Conservation (phyloP, 345 rosid species). For the Aquilaria sinensis region DNA sequence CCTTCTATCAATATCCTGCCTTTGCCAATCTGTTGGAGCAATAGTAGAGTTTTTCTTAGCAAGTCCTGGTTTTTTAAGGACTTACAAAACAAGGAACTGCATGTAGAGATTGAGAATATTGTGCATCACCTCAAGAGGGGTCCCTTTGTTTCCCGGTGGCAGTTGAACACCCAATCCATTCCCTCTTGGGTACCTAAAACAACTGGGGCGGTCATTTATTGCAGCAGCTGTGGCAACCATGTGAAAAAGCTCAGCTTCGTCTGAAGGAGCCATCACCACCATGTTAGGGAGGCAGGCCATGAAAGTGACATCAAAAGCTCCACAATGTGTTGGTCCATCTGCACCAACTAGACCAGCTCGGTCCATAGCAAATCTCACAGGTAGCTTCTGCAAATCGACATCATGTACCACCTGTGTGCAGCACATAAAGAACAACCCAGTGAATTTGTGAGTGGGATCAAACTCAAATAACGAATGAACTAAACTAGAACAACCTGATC, state of each 20-base stretch:
- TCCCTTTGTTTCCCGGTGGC: slow-evolving; percentile 83
- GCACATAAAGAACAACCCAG: not conserved
- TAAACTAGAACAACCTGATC: not conserved
- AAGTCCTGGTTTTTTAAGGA: too few species aligned
- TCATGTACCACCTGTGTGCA: slow-evolving; percentile 79
- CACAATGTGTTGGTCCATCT: slow-evolving; percentile 98
- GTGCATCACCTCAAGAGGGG: slow-evolving; percentile 62
- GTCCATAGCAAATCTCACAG: slow-evolving; percentile 97
- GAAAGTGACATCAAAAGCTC: slow-evolving; percentile 87
- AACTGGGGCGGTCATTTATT: slow-evolving; percentile 89
- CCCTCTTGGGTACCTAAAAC: slow-evolving; percentile 96
- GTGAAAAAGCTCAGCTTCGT: slow-evolving; percentile 95
- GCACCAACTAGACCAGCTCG: slow-evolving; percentile 98
- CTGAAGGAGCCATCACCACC: slow-evolving; percentile 99
- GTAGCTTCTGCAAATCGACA: slow-evolving; percentile 91
- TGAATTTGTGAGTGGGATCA: too few species aligned
- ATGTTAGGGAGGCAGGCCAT: slow-evolving; percentile 99
- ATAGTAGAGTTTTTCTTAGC: too few species aligned
- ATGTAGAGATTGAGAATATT: not conserved
- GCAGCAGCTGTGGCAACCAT: slow-evolving; percentile 97
- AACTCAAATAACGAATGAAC: too few species aligned
- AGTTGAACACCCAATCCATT: slow-evolving; percentile 72
- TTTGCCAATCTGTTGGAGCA: slow-evolving; percentile 60
- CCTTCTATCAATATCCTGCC: slow-evolving; percentile 82
- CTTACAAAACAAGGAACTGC: not conserved